These are phyloP conservation scores for Catharanthus roseus DNA, from an alignment of 257 asterid genomes.

Conservation along the genomic window DNA sequence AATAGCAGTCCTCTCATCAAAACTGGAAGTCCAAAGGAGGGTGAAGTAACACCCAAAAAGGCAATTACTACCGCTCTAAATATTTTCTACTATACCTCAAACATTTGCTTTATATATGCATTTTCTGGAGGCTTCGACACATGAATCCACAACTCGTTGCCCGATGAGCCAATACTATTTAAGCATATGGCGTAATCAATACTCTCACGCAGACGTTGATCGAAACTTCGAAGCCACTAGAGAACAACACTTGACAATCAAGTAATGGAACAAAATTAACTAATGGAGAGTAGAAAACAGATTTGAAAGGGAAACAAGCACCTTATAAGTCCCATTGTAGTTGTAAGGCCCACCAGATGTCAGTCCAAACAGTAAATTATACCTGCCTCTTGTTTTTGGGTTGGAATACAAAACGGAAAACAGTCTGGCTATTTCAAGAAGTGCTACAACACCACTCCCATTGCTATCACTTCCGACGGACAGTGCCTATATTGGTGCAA, in stretches of 20 bases:
- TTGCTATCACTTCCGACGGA: conserved; percentile 94
- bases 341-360: conserved; percentile 98
- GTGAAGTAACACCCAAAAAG: conserved; percentile 8
- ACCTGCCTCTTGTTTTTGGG: conserved; percentile 87
- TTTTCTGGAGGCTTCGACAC: conserved; percentile 95
- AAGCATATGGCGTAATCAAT: conserved; percentile 92
- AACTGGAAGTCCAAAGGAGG: conserved; percentile 15
- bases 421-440: conserved; percentile 86
- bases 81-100: conserved; percentile 47
- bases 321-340: conserved; percentile 88
- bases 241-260: conserved; percentile 27
- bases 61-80: not conserved
- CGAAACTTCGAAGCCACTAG: conserved; percentile 91
- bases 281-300: not conserved
- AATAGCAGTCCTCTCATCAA: conserved; percentile 12
- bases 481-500: conserved; percentile 42
- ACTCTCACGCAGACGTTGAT: conserved; percentile 84
- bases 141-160: conserved; percentile 65
- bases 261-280: conserved; percentile 13
- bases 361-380: conserved; percentile 75
- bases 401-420: conserved; percentile 81
- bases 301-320: conserved; percentile 7
- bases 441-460: conserved; percentile 92
- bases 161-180: conserved; percentile 74
- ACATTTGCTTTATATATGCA: conserved; percentile 70